Evolutionary conservation across 768 basidiomycete species (phyloP), one percentile per base, ranked within the genome.

Genomic region (Rhodotorula sphaerocarpa): DNA sequence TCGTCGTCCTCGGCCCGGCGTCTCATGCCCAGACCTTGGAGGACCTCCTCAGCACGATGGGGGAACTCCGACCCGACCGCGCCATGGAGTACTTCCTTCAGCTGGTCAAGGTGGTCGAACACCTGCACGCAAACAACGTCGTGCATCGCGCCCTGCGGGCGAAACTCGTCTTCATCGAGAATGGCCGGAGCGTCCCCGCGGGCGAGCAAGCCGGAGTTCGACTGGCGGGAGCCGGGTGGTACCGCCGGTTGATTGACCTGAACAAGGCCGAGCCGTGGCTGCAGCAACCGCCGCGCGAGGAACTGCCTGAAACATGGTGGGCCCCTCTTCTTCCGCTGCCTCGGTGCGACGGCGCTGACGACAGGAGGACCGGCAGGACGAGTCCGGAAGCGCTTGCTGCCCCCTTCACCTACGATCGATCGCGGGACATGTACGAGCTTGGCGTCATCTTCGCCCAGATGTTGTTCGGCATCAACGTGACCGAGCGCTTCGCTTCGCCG

Each of bases 341-440:
- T 5, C 20, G 0, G 23, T n/a, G 6, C 23, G 1, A 23, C 21
- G 4, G 23, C 52, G 1, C 3, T 6, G 3, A 5, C 9, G 18
- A 21, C 5, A 3, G 14, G 23, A 21, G 1, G 10, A 1, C 25
- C 28, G 4, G n/a, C 27, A 68, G 70, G 71, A 56, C 45, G 5
- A 66, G 57, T 6, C 72, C 72, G 2, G 64, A 66, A 28, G 64
- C 67, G 5, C 28, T 65, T 39, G n/a, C 44, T 7, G 69, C 67
- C 7, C 70, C 72, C 4, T 67, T 73, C 51, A 59, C 57, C 14
- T 70, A 71, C 50, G 62, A 67, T 41, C 52, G 60, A 21, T 12
- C 66, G 12, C 66, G 67, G 16, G 72, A 73, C 51, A 61, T 71
- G 52, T 73, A 51, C 55, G 70, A 70, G 44, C 58, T 69, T 33